A percentile compares a stretch with the other conserved stretches of the same genome.
These are phyloP conservation scores for Aspergillus nanangensis DNA, from an alignment of 495 filamentous ascomycete species.

Conservation along the genomic window DNA sequence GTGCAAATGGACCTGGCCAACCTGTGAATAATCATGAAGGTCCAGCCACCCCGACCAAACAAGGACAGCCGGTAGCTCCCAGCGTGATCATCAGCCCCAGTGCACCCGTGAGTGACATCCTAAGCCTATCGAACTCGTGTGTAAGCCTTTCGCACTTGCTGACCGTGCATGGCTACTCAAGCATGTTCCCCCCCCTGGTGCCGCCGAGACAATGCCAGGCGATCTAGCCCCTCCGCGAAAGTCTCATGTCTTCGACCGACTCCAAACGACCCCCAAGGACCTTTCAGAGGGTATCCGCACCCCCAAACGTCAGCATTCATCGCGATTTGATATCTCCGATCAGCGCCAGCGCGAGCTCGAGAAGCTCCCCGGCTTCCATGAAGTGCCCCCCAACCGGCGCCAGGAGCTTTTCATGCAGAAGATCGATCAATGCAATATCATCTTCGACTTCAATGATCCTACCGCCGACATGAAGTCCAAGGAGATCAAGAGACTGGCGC, in stretches of 20 bases:
- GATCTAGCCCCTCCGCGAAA: conserved; percentile 96
- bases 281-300: conserved; percentile 92
- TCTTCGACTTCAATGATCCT: conserved; percentile 99
- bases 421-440: conserved; percentile 99
- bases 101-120: conserved; percentile 67
- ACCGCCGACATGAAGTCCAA: conserved; percentile 99
- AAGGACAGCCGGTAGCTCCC: conserved; percentile 65
- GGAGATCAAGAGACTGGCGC: conserved; percentile 95
- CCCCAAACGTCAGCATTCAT: conserved; percentile 94
- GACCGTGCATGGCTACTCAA: conserved; percentile 31
- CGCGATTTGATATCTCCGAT: conserved; percentile 94
- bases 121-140: background rate
- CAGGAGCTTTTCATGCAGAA: conserved; percentile 99
- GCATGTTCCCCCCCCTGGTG: conserved; percentile 91
- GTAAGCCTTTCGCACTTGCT: conserved; percentile 16
- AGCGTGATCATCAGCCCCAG: conserved; percentile 96
- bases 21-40: conserved; percentile 49
- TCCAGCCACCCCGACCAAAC: conserved; percentile 64
- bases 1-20: conserved; percentile 30
- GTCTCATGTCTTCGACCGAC: conserved; percentile 82
- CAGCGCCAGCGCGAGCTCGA: conserved; percentile 87
- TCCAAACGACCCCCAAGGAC: conserved; percentile 92
- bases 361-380: conserved; percentile 97
- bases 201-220: conserved; percentile 95
- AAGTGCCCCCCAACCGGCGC: conserved; percentile 89